Evolutionary conservation across 2,329 filamentous ascomycete genomes (phyloP), one percentile per base, ranked within the genome.

Genomic region (Aspergillus unguis): DNA sequence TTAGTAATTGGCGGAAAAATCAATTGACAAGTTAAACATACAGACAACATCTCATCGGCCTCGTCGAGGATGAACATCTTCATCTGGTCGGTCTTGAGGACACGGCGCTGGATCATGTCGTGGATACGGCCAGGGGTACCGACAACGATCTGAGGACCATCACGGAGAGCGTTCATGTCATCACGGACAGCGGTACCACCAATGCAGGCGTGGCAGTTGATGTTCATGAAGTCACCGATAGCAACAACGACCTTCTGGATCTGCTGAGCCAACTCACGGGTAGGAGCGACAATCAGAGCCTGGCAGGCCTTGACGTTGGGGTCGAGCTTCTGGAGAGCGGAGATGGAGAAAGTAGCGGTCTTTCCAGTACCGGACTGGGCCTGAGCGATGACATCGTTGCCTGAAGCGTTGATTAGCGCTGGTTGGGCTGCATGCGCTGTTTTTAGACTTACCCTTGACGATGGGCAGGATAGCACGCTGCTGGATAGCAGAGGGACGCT

Each of bases 11-110:
- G 52, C 25, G 3, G 5, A 23, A 25, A 6, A 28, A 2, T 11
- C 9, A 6, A 8, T 17, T 17, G 17, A 17, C 17, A 6, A 5
- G n/a, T 35, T 42, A 28, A 27, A 68, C 64, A 58, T 64, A 70
- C 66, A 60, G 66, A 65, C 64, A 99, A 85, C 89, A 99, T 96
- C 80, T 99, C 94, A 75, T 99, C 94, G 69, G 94, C 94, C 83
- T 99, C 94, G 74, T 99, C 94, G 67, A 99, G 90, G 68, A 99
- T 91, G 77, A 99, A 95, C 89, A 97, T 96, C 87, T 99, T 99
- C 85, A 99, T 96, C 77, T 84, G 81, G 75, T 96, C 92, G 71
- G 94, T 99, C 83, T 92, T 94, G 67, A 99, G 84, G 79, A 95
- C 89, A 67, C 92, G 91, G 65, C 94, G 92, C 80, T 96, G 91